Evolutionary conservation across 78 protist genomes (phyloP), one percentile per base, ranked within the genome.

Genomic region (Chrysochromulina parva): DNA sequence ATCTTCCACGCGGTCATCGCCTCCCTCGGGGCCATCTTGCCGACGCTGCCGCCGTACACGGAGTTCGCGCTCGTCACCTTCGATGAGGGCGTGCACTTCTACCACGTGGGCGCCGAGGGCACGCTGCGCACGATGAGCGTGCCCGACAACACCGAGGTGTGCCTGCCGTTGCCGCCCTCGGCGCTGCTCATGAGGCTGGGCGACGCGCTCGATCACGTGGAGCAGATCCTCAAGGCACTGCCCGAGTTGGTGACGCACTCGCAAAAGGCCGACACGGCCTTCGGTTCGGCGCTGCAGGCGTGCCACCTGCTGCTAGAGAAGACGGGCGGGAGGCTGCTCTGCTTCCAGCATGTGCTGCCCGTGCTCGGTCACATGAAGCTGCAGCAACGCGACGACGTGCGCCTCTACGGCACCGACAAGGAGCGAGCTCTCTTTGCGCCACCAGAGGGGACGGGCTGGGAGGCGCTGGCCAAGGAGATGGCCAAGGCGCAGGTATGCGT

Each of bases 391-490:
- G 94, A 91, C 3, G 92, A 90, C 92, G 28, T 14, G 82, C 90
- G 90, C 80, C 3, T 73, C 20, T 66, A 88, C 58, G 93, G 90
- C 50, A 92, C 94, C 10, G 94, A 94, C 60, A 89, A 94, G 92
- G 96, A 91, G 65, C 20, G 54, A 57, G 38, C 65, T 11, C 86
- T 88, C 5, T 20, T 5, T 17, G 4, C 22, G n/a, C 86, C 88
- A 20, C 80, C 3, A 16, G 88, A 74, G 48, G 38, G 38, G 38
- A 66, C 50, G 62, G 74, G 20, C 60, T 94, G 81, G 87, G 20
- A 48, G 38, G 71, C 67, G 52, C n/a, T 90, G n/a, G 96, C 90
- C 28, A 38, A 3, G 78, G n/a, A 4, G 24, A 9, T 65, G 71
- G 26, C n/a, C 26, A 20, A 5, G 52, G 14, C 3, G 55, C 84